phyloP scores from a whole-genome alignment of 352 stramenopile genomes.

The Phytophthora cajani region DNA sequence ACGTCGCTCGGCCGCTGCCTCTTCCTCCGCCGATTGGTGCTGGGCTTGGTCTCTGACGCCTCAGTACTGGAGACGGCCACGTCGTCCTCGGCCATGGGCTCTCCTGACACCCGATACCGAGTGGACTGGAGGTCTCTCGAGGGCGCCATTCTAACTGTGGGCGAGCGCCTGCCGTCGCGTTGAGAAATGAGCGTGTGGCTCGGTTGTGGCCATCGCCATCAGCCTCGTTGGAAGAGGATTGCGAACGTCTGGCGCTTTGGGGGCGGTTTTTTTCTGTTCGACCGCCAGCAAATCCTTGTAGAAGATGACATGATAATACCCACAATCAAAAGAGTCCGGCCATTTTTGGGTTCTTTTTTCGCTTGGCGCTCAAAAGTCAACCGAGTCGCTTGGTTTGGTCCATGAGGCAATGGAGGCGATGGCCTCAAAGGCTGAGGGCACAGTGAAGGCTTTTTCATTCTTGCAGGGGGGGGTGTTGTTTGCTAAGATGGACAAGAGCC shows the following conservation, averaged over 20 bases:
- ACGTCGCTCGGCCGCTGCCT: background rate
- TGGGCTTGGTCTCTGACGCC: constrained; percentile 3
- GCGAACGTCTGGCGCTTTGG: background rate
- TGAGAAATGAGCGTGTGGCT: background rate
- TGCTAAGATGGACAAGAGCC: background rate
- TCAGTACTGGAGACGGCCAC: background rate
- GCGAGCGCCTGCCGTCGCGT: background rate
- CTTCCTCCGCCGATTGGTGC: background rate
- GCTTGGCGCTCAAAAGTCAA: background rate
- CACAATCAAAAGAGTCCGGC: background rate
- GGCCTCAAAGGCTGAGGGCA: too few species aligned
- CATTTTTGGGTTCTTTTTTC: background rate
- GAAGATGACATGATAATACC: constrained; percentile 4
- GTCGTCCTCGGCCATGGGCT: background rate
- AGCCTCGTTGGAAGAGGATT: constrained; percentile 2
- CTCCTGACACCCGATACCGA: background rate
- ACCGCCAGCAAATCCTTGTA: background rate
- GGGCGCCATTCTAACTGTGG: background rate
- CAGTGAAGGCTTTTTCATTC: too few species aligned
- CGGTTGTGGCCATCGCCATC: constrained; percentile 4
- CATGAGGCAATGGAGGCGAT: too few species aligned
- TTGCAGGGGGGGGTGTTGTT: background rate
- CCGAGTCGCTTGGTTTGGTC: background rate
- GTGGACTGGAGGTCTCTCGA: constrained; percentile 2
- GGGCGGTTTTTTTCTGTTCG: constrained; percentile 9